These are phyloP conservation scores for Kwoniella newhampshirensis DNA, from an alignment of 768 basidiomycete genomes.

Conservation along the genomic window DNA sequence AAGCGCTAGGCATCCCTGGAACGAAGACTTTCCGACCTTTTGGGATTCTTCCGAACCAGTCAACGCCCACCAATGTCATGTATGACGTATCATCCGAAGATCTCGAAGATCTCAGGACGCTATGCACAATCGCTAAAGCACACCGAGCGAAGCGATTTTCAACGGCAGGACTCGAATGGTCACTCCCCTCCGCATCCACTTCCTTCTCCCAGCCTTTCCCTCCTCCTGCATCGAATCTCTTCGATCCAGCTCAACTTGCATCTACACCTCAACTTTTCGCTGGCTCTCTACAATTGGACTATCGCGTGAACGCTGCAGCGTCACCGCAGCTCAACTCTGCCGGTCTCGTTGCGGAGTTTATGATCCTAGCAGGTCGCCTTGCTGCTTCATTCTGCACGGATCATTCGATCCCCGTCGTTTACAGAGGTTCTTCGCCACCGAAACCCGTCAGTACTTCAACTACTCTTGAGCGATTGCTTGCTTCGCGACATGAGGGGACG, in stretches of 20 bases:
- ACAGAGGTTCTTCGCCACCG: constrained; percentile 57
- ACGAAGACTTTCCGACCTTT: constrained; percentile 20
- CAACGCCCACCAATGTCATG: not conserved
- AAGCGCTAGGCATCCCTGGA: constrained; percentile 26
- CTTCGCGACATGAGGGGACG: constrained; percentile 52
- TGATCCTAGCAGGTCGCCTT: constrained; percentile 74
- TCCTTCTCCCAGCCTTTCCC: constrained; percentile 5
- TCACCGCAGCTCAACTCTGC: not conserved
- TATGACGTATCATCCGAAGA: constrained; percentile 4
- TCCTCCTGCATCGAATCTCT: constrained; percentile 18
- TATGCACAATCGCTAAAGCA: constrained; percentile 19
- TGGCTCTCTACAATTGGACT: constrained; percentile 6
- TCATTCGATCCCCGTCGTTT: constrained; percentile 64
- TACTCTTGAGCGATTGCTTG: constrained; percentile 58
- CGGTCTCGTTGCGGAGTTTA: constrained; percentile 68
- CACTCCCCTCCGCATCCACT: constrained; percentile 11
- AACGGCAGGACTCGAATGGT: constrained; percentile 25
- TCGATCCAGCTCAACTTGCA: constrained; percentile 8
- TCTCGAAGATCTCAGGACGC: constrained; percentile 27
- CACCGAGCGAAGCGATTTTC: constrained; percentile 26
- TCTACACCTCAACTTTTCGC: constrained; percentile 7
- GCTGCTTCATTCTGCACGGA: constrained; percentile 71
- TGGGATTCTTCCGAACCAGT: constrained; percentile 8
- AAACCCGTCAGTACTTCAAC: constrained; percentile 37
- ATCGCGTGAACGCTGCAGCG: constrained; percentile 3